phyloP scores from a whole-genome alignment of 371 early-diverging fungal genomes.

The Choanephora cucurbitarum region DNA sequence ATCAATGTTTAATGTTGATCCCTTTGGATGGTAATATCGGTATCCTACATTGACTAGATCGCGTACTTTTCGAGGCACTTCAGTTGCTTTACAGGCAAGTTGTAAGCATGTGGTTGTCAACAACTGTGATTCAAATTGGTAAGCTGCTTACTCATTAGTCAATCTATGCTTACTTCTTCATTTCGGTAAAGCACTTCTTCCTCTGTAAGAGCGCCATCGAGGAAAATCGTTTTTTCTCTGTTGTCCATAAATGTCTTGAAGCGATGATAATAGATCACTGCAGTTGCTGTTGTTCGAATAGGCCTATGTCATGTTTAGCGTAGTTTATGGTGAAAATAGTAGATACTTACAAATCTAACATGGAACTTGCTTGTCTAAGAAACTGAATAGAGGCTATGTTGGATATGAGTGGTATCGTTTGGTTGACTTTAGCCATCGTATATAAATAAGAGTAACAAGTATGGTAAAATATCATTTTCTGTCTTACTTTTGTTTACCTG shows the following conservation, averaged over 20 bases:
- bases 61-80: conserved; percentile 57
- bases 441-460: too few species aligned
- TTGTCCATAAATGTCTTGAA: conserved; percentile 39
- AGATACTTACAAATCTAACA: conserved; percentile 5
- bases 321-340: too few species aligned
- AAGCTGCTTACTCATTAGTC: too few species aligned
- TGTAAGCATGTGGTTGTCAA: conserved; percentile 55
- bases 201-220: conserved; percentile 18
- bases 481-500: too few species aligned
- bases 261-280: conserved; percentile 48
- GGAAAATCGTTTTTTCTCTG: conserved; percentile 13
- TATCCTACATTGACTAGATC: conserved; percentile 62
- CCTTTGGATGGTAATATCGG: conserved; percentile 48
- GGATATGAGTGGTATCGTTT: conserved; percentile 3
- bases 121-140: too few species aligned
- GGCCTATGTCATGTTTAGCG: too few species aligned
- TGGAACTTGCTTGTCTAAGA: conserved; percentile 5
- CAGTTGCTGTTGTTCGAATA: conserved; percentile 50
- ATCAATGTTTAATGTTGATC: conserved; percentile 36
- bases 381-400: conserved; percentile 3
- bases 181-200: conserved; percentile 29
- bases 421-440: too few species aligned
- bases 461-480: too few species aligned
- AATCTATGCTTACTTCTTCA: conserved; percentile 33
- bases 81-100: conserved; percentile 59